These are phyloP conservation scores for Microbotryum violaceum DNA, from an alignment of 1,284 basidiomycete genomes.

Conservation along the genomic window DNA sequence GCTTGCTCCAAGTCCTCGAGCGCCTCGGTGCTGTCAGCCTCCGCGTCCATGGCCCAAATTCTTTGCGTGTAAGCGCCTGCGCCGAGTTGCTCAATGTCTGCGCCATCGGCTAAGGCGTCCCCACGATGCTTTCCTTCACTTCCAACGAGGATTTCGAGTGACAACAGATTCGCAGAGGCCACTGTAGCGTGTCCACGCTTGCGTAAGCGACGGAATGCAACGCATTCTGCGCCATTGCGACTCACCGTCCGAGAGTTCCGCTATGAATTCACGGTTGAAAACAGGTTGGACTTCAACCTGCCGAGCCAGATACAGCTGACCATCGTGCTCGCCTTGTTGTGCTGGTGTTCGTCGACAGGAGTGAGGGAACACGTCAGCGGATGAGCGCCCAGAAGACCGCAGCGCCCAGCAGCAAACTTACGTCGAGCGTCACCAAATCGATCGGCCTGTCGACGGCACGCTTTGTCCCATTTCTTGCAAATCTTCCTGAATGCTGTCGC, in stretches of 20 bases:
- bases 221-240: no score
- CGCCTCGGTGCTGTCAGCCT: slow-evolving; percentile 43
- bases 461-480: slow-evolving; percentile 92
- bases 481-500: slow-evolving; percentile 97
- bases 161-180: slow-evolving; percentile 84
- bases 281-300: slow-evolving; percentile 98
- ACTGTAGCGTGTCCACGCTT: slow-evolving; percentile 37
- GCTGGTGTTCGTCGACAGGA: slow-evolving; percentile 32
- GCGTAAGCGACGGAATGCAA: no score
- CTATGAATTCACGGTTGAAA: slow-evolving; percentile 95
- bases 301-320: slow-evolving; percentile 84
- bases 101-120: slow-evolving; percentile 61
- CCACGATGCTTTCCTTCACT: slow-evolving; percentile 37
- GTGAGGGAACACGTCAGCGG: not conserved
- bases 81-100: slow-evolving; percentile 42
- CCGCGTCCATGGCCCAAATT: slow-evolving; percentile 29
- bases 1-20: slow-evolving; percentile 82
- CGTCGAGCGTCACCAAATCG: slow-evolving; percentile 27
- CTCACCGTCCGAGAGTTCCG: slow-evolving; percentile 78
- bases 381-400: not conserved
- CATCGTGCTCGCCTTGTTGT: slow-evolving; percentile 86
- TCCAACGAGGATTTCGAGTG: slow-evolving; percentile 61
- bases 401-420: not conserved
- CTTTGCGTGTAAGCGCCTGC: slow-evolving; percentile 15
- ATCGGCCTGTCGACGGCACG: slow-evolving; percentile 29